Percentiles rank a stretch among this genome's conserved stretches.
phyloP scores from a whole-genome alignment of 2,329 filamentous ascomycete genomes.

The Aspergillus sp. region DNA sequence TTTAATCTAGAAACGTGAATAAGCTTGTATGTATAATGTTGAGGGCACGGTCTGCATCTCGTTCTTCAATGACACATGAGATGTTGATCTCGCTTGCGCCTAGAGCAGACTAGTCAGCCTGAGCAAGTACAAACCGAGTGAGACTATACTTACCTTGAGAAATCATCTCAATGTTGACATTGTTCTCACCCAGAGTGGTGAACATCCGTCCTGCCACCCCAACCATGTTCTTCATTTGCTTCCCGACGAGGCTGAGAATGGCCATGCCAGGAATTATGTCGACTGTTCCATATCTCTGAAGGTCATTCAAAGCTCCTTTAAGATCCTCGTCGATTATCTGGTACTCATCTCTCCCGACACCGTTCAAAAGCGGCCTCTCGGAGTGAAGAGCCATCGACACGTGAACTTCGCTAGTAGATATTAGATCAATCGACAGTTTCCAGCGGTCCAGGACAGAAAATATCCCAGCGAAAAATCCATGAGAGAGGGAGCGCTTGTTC shows the following conservation, averaged over 20 bases:
- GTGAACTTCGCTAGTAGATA: constrained; percentile 94
- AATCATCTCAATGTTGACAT: constrained; percentile 99
- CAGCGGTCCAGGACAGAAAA: constrained; percentile 87
- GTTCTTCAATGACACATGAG: constrained; percentile 91
- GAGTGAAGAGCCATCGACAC: constrained; percentile 96
- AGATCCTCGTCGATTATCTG: constrained; percentile 64
- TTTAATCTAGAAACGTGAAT: constrained; percentile 86
- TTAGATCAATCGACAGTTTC: constrained; percentile 88
- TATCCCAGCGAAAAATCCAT: constrained; percentile 92
- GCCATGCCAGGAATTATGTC: constrained; percentile 91
- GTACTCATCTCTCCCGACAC: constrained; percentile 48
- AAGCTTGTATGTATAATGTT: constrained; percentile 96
- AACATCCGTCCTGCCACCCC: constrained; percentile 95
- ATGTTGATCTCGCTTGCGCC: constrained; percentile 99
- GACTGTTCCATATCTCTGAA: constrained; percentile 81
- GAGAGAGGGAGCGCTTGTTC: constrained; percentile 92
- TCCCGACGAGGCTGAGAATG: constrained; percentile 89
- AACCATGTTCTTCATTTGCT: constrained; percentile 96
- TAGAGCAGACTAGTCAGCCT: constrained; percentile 38
- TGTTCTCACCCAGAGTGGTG: constrained; percentile 85
- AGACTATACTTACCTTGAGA: constrained; percentile 72
- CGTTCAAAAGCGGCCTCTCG: constrained; percentile 58
- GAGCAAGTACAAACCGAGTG: constrained; percentile 4
- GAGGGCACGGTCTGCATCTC: constrained; percentile 87
- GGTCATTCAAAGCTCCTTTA: constrained; percentile 65